Evolutionary conservation across 805 yeast genomes (phyloP), one percentile per base, ranked within the genome.

Genomic region (Wickerhamomyces canadensis): DNA sequence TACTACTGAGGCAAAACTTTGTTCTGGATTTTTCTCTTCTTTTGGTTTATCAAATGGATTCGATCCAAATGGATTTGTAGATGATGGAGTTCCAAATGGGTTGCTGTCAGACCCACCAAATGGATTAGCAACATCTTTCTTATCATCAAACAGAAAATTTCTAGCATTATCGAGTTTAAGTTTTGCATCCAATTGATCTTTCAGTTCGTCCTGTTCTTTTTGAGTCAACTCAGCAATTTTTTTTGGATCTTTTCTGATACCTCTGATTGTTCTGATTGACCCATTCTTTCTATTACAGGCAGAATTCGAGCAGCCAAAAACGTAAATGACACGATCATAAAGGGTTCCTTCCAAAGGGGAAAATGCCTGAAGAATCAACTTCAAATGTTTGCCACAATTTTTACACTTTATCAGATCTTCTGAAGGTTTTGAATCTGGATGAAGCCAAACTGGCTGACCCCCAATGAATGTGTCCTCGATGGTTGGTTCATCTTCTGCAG

Each of bases 251-350:
- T 79, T 76, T 41, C 69, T 62, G 1, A 89, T 67, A 3, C 91
- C 95, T 55, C 97, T 69, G 35, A 93, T 65, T 21, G 86, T 88
- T 47, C 83, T 75, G 2, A 88, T 66, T 1, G 84, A 67, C 5
- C 95, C 95, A 4, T 72, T 67, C 47, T 75, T 73, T 44, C 85
- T 69, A 31, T 82, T 71, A 57, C 98, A 93, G 0, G 60, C 48
- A 17, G 75, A 64, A 31, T 74, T 72, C 14, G 64, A 54, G 60
- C 98, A 93, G 2, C 79, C 77, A 55, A 91, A 84, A 0, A 93
- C 70, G 52, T 91, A 93, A 14, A 93, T 60, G 4, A 78, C 78
- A 42, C 98, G 74, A 51, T 86, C 96, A 54, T 89, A 87, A 29
- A 77, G 65, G 10, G 80, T 68, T 25, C 72, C 72, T 24, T 79